Evolutionary conservation across 2,329 filamentous ascomycete genomes (phyloP), one percentile per base, ranked within the genome.

Genomic region (Hypoxylon rubiginosum): DNA sequence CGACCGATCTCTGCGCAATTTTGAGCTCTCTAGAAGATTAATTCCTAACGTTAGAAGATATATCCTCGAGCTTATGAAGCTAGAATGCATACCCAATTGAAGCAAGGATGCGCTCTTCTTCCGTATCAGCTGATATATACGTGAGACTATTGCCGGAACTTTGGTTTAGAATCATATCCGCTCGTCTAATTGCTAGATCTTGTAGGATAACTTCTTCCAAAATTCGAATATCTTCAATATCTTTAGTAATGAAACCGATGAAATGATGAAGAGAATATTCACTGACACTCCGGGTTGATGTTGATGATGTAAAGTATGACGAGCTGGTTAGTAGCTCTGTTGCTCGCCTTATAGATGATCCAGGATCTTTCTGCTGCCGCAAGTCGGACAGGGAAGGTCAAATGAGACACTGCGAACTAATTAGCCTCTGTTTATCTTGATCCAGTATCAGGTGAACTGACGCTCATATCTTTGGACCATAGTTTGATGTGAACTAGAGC

Each of bases 181-280:
- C 59, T 30, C 57, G 53, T 48, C 46, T 52, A 8, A 34, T 64
- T 26, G 62, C 66, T 11, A 70, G 57, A 39, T 45, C 48, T 26
- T 52, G 50, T 9, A 67, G 66, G 61, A 67, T 48, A 1, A 54
- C 55, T 26, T 69, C 61, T 57, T 71, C 68, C 24, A 69, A 45
- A 17, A 28, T 41, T 19, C 32, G 50, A 26, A 71, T 55, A 21
- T 69, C 36, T 56, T 41, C 1, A 8, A 9, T 28, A 5, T 17
- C 7, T 63, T 51, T 24, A 60, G 57, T 30, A 60, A 53, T 5
- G 1, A 17, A 9, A 13, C 3, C 13, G 21, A 13, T 26, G 5
- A 24, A 28, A 19, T 2, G 15, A 10, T 11, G 1, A 28, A 10
- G 2, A 3, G 17, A n/a, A 11, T 11, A 8, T 46, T 39, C 15